These are phyloP conservation scores for Funneliformis geosporum DNA, from an alignment of 192 early-diverging fungal genomes.

Conservation along the genomic window DNA sequence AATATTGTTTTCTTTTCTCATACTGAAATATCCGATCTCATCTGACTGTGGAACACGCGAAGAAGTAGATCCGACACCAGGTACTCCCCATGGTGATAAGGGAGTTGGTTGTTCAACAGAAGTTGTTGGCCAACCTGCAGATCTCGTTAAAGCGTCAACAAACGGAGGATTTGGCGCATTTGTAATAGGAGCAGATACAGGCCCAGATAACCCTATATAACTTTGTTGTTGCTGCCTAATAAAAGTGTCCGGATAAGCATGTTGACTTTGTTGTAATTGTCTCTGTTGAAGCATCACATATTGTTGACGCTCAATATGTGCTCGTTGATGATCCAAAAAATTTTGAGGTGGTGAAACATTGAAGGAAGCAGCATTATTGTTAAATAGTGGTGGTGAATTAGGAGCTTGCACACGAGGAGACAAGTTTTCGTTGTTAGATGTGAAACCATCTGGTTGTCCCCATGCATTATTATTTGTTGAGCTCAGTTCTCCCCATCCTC, in stretches of 20 bases:
- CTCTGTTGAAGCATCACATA: constrained; percentile 40
- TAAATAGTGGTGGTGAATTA: constrained; percentile 27
- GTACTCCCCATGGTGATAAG: constrained; percentile 38
- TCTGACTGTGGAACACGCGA: constrained; percentile 46
- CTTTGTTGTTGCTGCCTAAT: constrained; percentile 37
- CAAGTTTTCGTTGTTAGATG: constrained; percentile 5
- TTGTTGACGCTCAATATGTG: constrained; percentile 43
- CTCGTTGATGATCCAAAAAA: constrained; percentile 32
- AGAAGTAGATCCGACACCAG: constrained; percentile 27
- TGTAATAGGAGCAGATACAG: constrained; percentile 36
- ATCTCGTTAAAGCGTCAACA: constrained; percentile 31
- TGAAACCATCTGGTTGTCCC: constrained; percentile 11
- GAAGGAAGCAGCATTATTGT: constrained; percentile 8
- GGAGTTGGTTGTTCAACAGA: constrained; percentile 12
- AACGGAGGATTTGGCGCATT: constrained; percentile 31
- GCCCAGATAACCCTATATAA: constrained; percentile 29
- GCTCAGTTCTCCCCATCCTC: constrained; percentile 22
- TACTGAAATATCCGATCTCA: constrained; percentile 34
- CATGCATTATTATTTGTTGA: constrained; percentile 14
- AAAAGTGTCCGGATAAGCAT: constrained; percentile 36
- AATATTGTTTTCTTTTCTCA: constrained; percentile 20
- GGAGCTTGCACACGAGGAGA: constrained; percentile 26
- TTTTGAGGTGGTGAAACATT: constrained; percentile 15
- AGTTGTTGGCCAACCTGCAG: constrained; percentile 9
- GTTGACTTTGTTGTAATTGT: constrained; percentile 34